phyloP scores from a whole-genome alignment of 2,329 filamentous ascomycete species.

The Rutstroemia sp. region DNA sequence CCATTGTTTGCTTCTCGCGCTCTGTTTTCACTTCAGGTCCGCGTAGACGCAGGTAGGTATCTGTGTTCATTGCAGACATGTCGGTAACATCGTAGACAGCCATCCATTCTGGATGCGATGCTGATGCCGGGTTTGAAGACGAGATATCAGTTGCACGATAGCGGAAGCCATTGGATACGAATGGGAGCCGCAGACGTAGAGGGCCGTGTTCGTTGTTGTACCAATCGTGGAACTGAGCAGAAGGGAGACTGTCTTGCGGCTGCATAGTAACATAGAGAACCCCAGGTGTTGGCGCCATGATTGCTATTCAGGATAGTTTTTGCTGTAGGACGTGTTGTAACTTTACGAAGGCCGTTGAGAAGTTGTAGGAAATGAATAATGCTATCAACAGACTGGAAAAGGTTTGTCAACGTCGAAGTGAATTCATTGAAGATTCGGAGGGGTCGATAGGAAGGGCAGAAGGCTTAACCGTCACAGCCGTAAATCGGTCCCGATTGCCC shows the following conservation, averaged over 20 bases:
- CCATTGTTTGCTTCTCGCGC: slow-evolving; percentile 53
- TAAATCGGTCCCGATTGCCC: neutral
- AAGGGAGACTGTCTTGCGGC: slow-evolving; percentile 53
- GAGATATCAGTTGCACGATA: slow-evolving; percentile 58
- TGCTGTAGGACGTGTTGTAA: neutral
- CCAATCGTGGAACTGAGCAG: slow-evolving; percentile 78
- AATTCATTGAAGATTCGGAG: neutral
- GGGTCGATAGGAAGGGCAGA: neutral
- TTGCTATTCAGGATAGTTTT: neutral
- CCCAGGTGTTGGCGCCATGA: slow-evolving; percentile 39
- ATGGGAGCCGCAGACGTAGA: slow-evolving; percentile 65
- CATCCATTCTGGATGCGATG: slow-evolving; percentile 58
- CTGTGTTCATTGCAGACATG: slow-evolving; percentile 62
- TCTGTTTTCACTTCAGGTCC: slow-evolving; percentile 48
- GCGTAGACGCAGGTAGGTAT: slow-evolving; percentile 61
- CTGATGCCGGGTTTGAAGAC: slow-evolving; percentile 24
- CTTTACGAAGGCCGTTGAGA: neutral
- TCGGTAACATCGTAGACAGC: slow-evolving; percentile 76
- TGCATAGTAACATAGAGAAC: slow-evolving; percentile 85
- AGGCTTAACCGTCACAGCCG: slow-evolving; percentile 3
- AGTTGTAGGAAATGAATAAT: too few relatives aligned
- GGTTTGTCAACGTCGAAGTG: neutral
- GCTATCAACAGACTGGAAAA: too few relatives aligned
- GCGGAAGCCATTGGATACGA: slow-evolving; percentile 70
- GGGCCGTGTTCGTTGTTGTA: slow-evolving; percentile 93